Evolutionary conservation across 1,284 basidiomycete species (phyloP), one percentile per base, ranked within the genome.

Genomic region (Phellinidium pouzarii): DNA sequence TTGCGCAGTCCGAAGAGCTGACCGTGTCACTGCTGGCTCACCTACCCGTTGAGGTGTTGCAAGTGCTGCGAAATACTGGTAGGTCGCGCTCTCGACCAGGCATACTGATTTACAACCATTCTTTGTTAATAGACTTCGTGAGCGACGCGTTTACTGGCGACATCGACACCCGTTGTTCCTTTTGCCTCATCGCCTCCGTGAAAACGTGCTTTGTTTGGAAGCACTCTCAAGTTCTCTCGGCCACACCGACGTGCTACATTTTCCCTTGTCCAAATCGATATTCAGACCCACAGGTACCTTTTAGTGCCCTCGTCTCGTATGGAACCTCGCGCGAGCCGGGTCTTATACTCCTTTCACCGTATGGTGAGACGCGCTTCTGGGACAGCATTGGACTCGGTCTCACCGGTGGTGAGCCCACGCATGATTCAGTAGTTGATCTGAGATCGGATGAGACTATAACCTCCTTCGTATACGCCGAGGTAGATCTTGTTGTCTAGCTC

Each of bases 121-220:
- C n/a, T n/a, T 4, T 37, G n/a, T 12, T 19, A 38, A 34, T n/a
- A 90, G 88, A 89, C 60, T 84, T 87, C 62, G 76, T 77, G 57
- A 70, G 72, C 48, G 81, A 86, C 53, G 71, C 76, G 7, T 89
- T 84, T 55, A 76, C 78, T 5, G 88, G 87, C 31, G 78, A 77
- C 44, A 77, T 90, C 20, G 87, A 91, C 62, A 75, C 77, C 7
- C 53, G 73, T 44, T 87, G 85, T 19, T 84, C 85, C 7, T 89
- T 85, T 63, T 81, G 85, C 5, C 74, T 89, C 36, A 77, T 89
- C 27, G 78, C 79, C 25, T 88, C 87, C 38, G 67, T 72, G 11
- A 75, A 78, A 59, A 87, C 84, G 7, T 88, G 86, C 64, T 91
- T 87, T 65, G 84, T 89, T 31, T 91, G 87, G 87, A 84, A 87